Evolutionary conservation across 225 moss, liverwort and hornwort genomes (phyloP).

Genomic region (Physcomitrium patens): DNA sequence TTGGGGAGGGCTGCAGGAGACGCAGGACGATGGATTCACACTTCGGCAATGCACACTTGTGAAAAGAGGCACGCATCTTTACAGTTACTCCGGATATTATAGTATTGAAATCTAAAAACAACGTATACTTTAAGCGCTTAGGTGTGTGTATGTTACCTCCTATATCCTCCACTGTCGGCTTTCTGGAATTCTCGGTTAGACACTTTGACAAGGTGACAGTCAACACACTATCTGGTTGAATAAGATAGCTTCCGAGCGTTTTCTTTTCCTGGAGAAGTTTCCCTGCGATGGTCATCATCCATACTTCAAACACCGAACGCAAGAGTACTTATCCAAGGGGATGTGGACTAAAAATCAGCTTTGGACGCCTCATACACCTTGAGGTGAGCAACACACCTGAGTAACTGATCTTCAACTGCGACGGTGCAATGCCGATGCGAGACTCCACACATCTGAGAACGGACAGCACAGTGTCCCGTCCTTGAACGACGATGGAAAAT

Average conservation of each 20-base stretch:
- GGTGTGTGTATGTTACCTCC: conserved; percentile 46
- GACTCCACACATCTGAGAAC: conserved; percentile 73
- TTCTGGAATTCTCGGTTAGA: conserved; percentile 46
- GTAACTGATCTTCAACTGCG: conserved; percentile 84
- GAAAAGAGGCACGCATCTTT: not conserved
- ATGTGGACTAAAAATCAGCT: too few species aligned
- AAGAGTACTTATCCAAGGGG: not conserved
- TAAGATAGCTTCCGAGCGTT: conserved; percentile 71
- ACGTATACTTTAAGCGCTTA: not conserved
- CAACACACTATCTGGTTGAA: conserved; percentile 76
- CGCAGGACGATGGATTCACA: not conserved
- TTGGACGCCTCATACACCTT: not conserved
- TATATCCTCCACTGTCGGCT: conserved; percentile 35
- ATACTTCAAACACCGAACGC: not conserved
- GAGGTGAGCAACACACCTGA: conserved; percentile 50
- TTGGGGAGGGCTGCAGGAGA: conserved; percentile 21
- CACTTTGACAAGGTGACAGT: conserved; percentile 74
- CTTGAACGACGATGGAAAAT: conserved; percentile 83
- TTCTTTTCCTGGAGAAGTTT: conserved; percentile 83
- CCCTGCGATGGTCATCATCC: conserved; percentile 43
- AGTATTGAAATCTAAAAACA: too few species aligned
- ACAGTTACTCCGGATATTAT: too few species aligned
- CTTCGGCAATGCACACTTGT: not conserved
- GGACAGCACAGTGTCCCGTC: conserved; percentile 75
- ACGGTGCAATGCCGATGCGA: conserved; percentile 72